A percentile compares a stretch with the other conserved stretches of the same genome.
These are phyloP conservation scores for Boletus reticulatus DNA, from an alignment of 768 basidiomycete genomes.

Conservation along the genomic window DNA sequence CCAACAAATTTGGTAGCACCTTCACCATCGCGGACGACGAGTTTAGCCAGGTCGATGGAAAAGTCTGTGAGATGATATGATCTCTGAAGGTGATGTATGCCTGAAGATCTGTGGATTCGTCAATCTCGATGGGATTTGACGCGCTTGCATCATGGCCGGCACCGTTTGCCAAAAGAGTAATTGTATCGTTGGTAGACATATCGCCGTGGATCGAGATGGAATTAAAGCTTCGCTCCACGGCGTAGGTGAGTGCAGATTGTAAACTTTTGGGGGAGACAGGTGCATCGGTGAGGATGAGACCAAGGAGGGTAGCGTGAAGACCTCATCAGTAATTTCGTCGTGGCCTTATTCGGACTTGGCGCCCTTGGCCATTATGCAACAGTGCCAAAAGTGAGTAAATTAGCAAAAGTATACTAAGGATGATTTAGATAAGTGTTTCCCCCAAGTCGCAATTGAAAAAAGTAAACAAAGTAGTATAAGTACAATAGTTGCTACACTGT, in stretches of 20 bases:
- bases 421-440: too few species aligned
- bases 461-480: too few species aligned
- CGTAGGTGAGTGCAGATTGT: constrained; percentile 84
- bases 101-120: constrained; percentile 58
- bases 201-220: constrained; percentile 97
- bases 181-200: constrained; percentile 97
- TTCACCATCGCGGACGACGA: constrained; percentile 95
- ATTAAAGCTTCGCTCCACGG: constrained; percentile 94
- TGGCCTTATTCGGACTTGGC: too few species aligned
- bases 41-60: constrained; percentile 84
- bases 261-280: constrained; percentile 76
- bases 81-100: constrained; percentile 73
- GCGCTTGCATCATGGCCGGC: constrained; percentile 52
- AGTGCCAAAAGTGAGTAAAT: too few species aligned
- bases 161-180: constrained; percentile 88
- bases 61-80: constrained; percentile 85
- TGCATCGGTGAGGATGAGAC: constrained; percentile 90
- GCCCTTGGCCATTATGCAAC: too few species aligned
- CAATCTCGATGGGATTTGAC: constrained; percentile 55
- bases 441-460: too few species aligned
- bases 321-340: too few species aligned
- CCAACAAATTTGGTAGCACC: constrained; percentile 98
- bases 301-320: constrained; percentile 93
- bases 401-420: too few species aligned
- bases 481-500: too few species aligned